These are phyloP conservation scores for Sextonia rubra DNA, from an alignment of 164 flowering plant species.

Conservation along the genomic window DNA sequence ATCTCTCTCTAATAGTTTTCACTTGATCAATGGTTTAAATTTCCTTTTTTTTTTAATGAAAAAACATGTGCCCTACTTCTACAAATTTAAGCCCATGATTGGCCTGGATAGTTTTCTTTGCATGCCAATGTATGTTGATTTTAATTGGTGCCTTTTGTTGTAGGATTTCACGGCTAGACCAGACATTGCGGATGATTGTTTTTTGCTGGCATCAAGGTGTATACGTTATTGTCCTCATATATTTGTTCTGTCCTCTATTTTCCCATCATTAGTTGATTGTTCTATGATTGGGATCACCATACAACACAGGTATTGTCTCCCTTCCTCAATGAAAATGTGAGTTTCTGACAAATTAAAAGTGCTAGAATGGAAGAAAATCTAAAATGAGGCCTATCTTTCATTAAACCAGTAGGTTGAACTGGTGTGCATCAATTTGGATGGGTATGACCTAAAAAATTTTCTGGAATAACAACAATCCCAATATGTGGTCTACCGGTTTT, in stretches of 20 bases:
- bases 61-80: neutral
- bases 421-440: too few relatives aligned
- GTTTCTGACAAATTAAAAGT: neutral
- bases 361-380: neutral
- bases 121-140: constrained; percentile 1
- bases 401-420: too few relatives aligned
- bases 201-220: constrained; percentile 93
- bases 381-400: too few relatives aligned
- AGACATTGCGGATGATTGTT: constrained; percentile 97
- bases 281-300: constrained; percentile 87
- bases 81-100: neutral
- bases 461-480: too few relatives aligned
- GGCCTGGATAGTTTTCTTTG: neutral
- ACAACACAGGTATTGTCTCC: constrained; percentile 71
- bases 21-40: too few relatives aligned
- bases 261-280: constrained; percentile 80
- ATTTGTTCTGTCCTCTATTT: constrained; percentile 76
- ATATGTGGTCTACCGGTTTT: too few relatives aligned
- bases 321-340: constrained; percentile 4
- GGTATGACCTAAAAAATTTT: too few relatives aligned
- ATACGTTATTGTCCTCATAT: constrained; percentile 93
- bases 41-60: neutral
- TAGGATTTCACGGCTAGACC: constrained; percentile 95
- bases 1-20: too few relatives aligned
- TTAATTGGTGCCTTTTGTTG: constrained; percentile 5